Evolutionary conservation across 768 basidiomycete species (phyloP), one percentile per base, ranked within the genome.

Genomic region (Porpolomopsis calyptriformis): DNA sequence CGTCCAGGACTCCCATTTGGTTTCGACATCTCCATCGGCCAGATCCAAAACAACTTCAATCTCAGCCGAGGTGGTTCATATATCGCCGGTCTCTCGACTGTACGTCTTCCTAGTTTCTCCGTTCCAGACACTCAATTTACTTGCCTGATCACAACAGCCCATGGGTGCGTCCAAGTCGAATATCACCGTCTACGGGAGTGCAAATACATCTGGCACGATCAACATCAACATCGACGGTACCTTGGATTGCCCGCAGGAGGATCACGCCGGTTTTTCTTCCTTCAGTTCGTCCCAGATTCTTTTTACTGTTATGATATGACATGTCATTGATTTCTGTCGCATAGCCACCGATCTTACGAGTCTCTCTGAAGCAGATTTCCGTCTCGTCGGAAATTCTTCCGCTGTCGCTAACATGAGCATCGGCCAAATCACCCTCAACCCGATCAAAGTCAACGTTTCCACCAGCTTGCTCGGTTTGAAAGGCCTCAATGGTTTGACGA

Each of bases 401-500:
- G 75, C 83, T 3, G 60, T 81, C 7, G 76, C 82, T 18, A 78
- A 70, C 50, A 70, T 71, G 55, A 75, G 72, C 55, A 67, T 84
- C 44, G 83, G 83, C 31, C 66, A 73, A 52, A 75, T 86, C 47
- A 77, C 74, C n/a, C 68, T 86, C 6, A 73, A 82, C 56, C 72
- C 79, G 4, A 85, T 86, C 59, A 75, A 74, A 47, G 80, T 86
- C 57, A 76, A 84, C 51, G 82, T 85, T 2, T 67, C 79, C 5
- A 77, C 80, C 4, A 67, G 64, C 12, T 60, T 86, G 40, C 62
- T 67, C 18, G 84, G 84, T 25, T 59, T 86, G 10, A 69, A 70
- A 54, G 82, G 82, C 23, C 59, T 85, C 35, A 70, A 78, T 36
- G 73, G 72, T 8, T 60, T 71, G 53, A 77, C 73, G 7, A 64